Evolutionary conservation across 1,139 yeast species (phyloP), one percentile per base, ranked within the genome.

Genomic region (Suhomyces yuchorum): DNA sequence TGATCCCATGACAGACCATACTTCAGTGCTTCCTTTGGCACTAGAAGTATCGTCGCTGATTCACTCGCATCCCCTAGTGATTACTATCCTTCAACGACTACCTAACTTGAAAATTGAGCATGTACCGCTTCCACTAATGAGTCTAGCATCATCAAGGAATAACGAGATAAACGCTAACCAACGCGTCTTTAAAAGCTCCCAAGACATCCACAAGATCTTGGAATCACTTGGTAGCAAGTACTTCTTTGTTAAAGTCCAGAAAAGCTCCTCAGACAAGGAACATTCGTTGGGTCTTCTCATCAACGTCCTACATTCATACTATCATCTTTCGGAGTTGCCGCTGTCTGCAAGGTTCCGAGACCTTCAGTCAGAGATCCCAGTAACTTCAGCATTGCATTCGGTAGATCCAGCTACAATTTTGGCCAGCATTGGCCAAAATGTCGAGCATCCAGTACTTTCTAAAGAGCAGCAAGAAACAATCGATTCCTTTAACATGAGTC

Each of bases 211-310:
- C 18, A 34, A 43, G 2, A 26, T 37, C 6, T 22, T 61, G 9
- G 9, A 40, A 5, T 40, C 57, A 3, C 42, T 52, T 12, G 11
- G 19, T 1, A 36, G 55, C 15, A 44, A 40, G 26, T 55, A 55
- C 46, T 56, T 53, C 36, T 51, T 55, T 28, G 58, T 54, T 18
- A 57, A 57, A 30, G 40, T 56, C 8, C 60, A 58, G 28, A 52
- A 51, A 30, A 49, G 50, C 22, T 36, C 45, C 6, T 40, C 55
- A 1, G 62, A 57, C 35, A 57, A 54, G 20, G 58, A 57, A 28
- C 51, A 47, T 37, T 46, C 49, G 5, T 53, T 58, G 36, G 69
- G 63, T 1, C 37, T 64, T 5, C 32, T 66, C 38, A 63, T 51
- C 37, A 54, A 55, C 36, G 52, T 66, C 5, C 18, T 43, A 1